Conservation (phyloP, 2,329 filamentous ascomycete species). For the Phialocephala subalpina region DNA sequence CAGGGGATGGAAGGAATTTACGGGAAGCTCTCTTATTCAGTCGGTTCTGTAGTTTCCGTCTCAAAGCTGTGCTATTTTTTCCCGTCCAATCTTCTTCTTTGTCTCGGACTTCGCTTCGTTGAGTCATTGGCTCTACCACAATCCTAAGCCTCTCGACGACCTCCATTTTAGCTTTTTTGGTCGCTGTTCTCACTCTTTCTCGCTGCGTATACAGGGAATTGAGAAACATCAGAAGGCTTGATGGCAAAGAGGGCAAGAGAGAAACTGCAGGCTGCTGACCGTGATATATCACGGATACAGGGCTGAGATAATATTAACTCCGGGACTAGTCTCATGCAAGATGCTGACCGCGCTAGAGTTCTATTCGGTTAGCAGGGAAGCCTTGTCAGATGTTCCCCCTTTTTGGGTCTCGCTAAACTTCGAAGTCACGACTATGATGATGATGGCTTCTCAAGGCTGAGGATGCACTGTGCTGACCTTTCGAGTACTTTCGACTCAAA, state of each 20-base stretch:
- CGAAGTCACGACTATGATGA: background rate
- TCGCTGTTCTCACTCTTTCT: background rate
- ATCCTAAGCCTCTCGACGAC: constrained; percentile 11
- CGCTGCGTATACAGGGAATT: background rate
- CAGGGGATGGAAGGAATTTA: constrained; percentile 27
- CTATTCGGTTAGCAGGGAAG: background rate
- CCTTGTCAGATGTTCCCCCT: background rate
- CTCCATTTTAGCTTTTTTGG: background rate
- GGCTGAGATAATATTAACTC: background rate
- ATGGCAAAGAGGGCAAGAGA: background rate
- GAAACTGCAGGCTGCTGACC: constrained; percentile 1
- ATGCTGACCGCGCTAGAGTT: background rate
- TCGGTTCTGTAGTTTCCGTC: constrained; percentile 40
- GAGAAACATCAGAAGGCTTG: background rate
- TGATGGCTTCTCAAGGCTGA: background rate
- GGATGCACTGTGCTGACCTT: too few relatives aligned
- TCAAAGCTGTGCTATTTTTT: constrained; percentile 39
- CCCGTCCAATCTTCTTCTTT: constrained; percentile 46
- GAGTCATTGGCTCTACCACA: constrained; percentile 28
- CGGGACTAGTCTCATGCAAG: background rate
- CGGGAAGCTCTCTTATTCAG: constrained; percentile 41
- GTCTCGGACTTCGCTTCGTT: constrained; percentile 24
- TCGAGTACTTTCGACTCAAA: too few relatives aligned
- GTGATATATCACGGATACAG: background rate
- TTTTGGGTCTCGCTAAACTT: background rate